Evolutionary conservation across 768 basidiomycete genomes (phyloP).

Genomic region (Auriscalpium orientale): DNA sequence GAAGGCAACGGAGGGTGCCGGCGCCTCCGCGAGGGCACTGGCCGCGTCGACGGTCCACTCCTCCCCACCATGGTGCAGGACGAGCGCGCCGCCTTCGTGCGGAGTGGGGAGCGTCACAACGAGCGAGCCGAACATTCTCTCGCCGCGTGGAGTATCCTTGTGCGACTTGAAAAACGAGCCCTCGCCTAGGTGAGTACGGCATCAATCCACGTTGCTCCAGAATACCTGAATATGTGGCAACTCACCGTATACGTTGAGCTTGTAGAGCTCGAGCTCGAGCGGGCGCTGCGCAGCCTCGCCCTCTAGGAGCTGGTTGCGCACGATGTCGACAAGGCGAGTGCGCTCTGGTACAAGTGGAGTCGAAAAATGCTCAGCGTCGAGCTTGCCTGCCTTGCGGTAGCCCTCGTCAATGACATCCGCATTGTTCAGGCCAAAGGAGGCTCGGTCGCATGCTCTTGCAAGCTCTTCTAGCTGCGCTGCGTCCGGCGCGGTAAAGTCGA

Average conservation of each 20-base stretch:
- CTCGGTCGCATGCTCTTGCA: background rate
- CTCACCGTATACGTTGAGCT: slow-evolving; percentile 5
- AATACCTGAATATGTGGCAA: no score
- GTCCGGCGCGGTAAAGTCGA: slow-evolving; percentile 2
- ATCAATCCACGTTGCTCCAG: no score
- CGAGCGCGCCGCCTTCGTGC: slow-evolving; percentile 22
- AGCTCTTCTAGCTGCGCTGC: background rate
- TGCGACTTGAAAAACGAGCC: slow-evolving; percentile 34
- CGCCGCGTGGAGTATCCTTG: slow-evolving; percentile 39
- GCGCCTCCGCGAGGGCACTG: background rate
- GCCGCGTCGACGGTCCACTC: slow-evolving; percentile 6
- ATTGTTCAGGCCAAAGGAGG: background rate
- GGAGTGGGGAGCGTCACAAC: slow-evolving; percentile 11
- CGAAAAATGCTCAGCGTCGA: background rate
- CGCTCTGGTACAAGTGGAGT: background rate
- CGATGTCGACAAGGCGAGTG: background rate
- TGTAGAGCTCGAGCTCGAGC: background rate
- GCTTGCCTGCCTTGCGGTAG: slow-evolving; percentile 3
- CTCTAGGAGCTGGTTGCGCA: slow-evolving; percentile 1
- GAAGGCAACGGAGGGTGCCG: slow-evolving; percentile 9
- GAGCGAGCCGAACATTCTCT: slow-evolving; percentile 28
- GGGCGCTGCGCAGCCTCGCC: background rate
- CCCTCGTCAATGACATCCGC: background rate
- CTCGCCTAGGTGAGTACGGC: slow-evolving; percentile 1
- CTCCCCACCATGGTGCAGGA: slow-evolving; percentile 32